phyloP scores from a whole-genome alignment of 164 flowering plant genomes.

The Vitis vinifera region ASM3070453v1 NC_081811.1:4529001-4529500 shows the following conservation, averaged over 20 bases:
- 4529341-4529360: constrained; percentile 73
- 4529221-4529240: constrained; percentile 74
- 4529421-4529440: constrained; percentile 77
- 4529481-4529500: constrained; percentile 78
- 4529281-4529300: constrained; percentile 81
- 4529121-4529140: no score
- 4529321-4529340: constrained; percentile 77
- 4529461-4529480: constrained; percentile 66
- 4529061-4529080: neutral
- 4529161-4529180: neutral
- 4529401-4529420: constrained; percentile 78
- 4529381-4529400: constrained; percentile 87
- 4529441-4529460: constrained; percentile 53
- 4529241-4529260: constrained; percentile 90
- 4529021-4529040: neutral
- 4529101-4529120: no score
- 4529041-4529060: neutral
- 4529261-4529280: constrained; percentile 80
- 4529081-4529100: no score
- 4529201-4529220: constrained; percentile 56
- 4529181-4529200: constrained; percentile 5
- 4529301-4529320: constrained; percentile 54
- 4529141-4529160: no score
- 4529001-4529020: neutral
- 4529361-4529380: constrained; percentile 62